phyloP scores from a whole-genome alignment of 225 moss, liverwort and hornwort genomes.

The Antitrichia curtipendula region DNA sequence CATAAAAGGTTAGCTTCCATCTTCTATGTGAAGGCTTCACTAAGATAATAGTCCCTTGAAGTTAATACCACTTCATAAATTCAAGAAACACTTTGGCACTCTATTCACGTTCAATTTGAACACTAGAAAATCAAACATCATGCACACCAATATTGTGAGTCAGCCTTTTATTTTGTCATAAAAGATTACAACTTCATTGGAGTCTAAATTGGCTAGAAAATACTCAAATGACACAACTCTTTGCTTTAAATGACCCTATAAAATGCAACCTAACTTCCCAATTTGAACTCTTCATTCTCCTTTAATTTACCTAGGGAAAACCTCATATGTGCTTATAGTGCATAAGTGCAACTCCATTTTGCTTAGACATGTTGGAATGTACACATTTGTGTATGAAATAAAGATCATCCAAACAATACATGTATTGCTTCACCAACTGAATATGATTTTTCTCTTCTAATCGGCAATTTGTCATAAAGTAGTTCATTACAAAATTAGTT shows the following conservation, averaged over 20 bases:
- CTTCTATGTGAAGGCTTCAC: fast-evolving
- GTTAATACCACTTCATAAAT: not conserved
- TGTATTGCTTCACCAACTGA: not conserved
- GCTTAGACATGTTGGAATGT: not conserved
- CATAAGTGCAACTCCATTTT: not conserved
- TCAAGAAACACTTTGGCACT: not conserved
- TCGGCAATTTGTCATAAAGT: not conserved
- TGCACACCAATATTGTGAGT: not conserved
- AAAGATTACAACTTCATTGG: fast-evolving
- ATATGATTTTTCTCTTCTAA: not conserved
- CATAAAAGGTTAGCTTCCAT: not conserved
- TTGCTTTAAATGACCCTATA: not conserved
- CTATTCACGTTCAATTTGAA: not conserved
- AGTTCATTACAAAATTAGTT: not conserved
- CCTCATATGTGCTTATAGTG: too few relatives aligned
- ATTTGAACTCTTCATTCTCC: not conserved
- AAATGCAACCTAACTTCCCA: not conserved
- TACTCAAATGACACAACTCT: not conserved
- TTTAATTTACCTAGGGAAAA: not conserved
- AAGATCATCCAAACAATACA: not conserved
- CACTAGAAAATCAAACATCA: too few relatives aligned
- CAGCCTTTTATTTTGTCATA: fast-evolving
- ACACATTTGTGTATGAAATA: not conserved
- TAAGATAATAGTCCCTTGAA: not conserved
- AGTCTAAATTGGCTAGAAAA: not conserved